Base-by-base conservation (phyloP, 164 flowering plant species). In the Buxus sempervirens region DNA sequence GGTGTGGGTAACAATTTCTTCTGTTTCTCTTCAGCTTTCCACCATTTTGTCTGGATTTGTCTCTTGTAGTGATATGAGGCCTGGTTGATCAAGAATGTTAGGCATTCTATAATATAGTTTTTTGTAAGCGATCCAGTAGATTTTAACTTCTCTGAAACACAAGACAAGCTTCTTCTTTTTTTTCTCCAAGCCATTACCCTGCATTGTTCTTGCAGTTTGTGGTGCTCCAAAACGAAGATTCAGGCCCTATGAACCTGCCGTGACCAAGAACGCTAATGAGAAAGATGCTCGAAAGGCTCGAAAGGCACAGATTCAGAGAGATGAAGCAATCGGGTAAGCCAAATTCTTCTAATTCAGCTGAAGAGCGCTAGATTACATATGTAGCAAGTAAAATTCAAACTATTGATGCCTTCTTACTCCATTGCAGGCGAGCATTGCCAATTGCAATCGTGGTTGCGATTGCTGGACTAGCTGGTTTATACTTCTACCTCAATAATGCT, bases 191-290 rank as follows among this genome's bases (percentile, higher is more conserved):
- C 19, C 7, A 19, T 67, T 54, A 36, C 27, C 38, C n/a, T 66
- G 38, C 7, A 28, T 64, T 10, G 42, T 55, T 70, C 16, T 23
- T 82, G 81, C 85, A 92, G 97, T 95, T 65, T 95, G 99, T 72
- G 97, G 90, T 55, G 99, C 99, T 38, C 97, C 99, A 1, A 95
- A 92, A 51, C 75, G 99, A 71, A 84, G 97, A 78, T 95, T 95
- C 66, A 90, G 85, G 79, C 42, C 79, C 32, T 95, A 86, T 65
- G 70, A 76, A 54, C 90, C 90, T 26, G 66, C 82, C 0, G 93
- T 87, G 54, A 16, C 76, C 20, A 94, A 86, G 77, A 77, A 88
- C 73, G 95, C 82, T 2, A 94, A 94, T 67, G 79, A 51, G 10
- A 76, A 60, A 18, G 92, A 81, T 49, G 87, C 77, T 25, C 78